phyloP scores from a whole-genome alignment of 2,329 filamentous ascomycete species.

The Fusarium domesticum region DNA sequence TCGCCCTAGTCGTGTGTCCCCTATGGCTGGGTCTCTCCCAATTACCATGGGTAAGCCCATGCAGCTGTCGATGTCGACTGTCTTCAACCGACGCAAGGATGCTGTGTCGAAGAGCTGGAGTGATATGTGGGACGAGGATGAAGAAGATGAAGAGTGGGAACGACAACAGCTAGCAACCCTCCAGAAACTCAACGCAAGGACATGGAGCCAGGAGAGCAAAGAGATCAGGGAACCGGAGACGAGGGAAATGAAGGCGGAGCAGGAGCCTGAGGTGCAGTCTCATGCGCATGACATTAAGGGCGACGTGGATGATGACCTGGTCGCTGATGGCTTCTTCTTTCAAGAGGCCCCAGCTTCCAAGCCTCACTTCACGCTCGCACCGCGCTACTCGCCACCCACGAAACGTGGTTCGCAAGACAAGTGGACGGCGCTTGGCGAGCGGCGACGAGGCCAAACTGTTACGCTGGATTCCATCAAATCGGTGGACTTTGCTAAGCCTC shows the following conservation, averaged over 20 bases:
- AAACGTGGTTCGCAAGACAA: conserved; percentile 71
- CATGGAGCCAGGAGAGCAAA: conserved; percentile 75
- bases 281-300: conserved; percentile 38
- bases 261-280: conserved; percentile 13
- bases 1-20: conserved; percentile 46
- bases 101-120: conserved; percentile 98
- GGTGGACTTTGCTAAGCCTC: conserved; percentile 44
- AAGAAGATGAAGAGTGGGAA: conserved; percentile 63
- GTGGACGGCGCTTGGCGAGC: conserved; percentile 84
- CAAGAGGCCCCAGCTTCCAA: conserved; percentile 55
- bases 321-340: conserved; percentile 70
- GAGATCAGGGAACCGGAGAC: conserved; percentile 26
- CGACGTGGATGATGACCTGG: conserved; percentile 61
- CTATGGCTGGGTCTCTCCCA: conserved; percentile 67
- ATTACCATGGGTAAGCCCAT: conserved; percentile 77
- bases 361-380: conserved; percentile 36
- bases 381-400: conserved; percentile 62
- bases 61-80: conserved; percentile 68
- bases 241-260: conserved; percentile 19
- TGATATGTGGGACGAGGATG: conserved; percentile 94
- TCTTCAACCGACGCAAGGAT: conserved; percentile 75
- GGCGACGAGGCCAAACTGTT: conserved; percentile 62
- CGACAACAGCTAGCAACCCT: conserved; percentile 48
- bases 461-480: conserved; percentile 50
- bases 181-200: conserved; percentile 68